phyloP scores from a whole-genome alignment of 331 rosid genomes.

The Telfairia occidentalis region DNA sequence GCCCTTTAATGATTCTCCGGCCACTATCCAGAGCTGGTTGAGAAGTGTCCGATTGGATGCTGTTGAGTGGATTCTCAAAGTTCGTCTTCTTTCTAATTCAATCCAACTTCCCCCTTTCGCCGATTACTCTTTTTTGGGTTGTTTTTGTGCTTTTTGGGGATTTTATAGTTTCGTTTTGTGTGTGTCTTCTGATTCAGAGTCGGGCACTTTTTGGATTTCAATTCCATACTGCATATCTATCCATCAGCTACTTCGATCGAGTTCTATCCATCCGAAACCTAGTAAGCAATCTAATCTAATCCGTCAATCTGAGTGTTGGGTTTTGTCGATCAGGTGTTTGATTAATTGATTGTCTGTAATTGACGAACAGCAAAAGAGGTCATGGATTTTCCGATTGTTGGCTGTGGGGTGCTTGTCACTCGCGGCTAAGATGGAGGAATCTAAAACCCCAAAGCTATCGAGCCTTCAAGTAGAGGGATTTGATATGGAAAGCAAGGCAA shows the following conservation, averaged over 20 bases:
- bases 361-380: slow-evolving; percentile 38
- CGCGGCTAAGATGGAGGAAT: slow-evolving; percentile 88
- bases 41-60: slow-evolving; percentile 45
- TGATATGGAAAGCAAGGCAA: slow-evolving; percentile 36
- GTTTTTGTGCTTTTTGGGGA: not conserved
- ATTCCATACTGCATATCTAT: slow-evolving; percentile 52
- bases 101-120: not conserved
- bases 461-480: slow-evolving; percentile 35
- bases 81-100: slow-evolving; percentile 26
- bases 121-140: not conserved
- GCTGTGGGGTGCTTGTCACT: slow-evolving; percentile 58
- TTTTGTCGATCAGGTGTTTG: not conserved
- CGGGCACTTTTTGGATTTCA: slow-evolving; percentile 48
- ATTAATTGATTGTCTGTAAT: not conserved
- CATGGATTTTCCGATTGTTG: slow-evolving; percentile 59
- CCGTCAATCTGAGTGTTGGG: slow-evolving; percentile 10
- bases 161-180: slow-evolving; percentile 14
- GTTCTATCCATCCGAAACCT: slow-evolving; percentile 49
- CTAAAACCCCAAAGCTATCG: slow-evolving; percentile 36
- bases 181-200: slow-evolving; percentile 39
- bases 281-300: slow-evolving; percentile 29
- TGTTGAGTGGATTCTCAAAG: slow-evolving; percentile 74
- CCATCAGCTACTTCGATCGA: slow-evolving; percentile 63
- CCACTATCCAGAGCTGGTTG: slow-evolving; percentile 23
- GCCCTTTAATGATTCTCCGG: slow-evolving; percentile 20